Evolutionary conservation across 768 basidiomycete genomes (phyloP).

Genomic region (Xanthoconium stramineum): DNA sequence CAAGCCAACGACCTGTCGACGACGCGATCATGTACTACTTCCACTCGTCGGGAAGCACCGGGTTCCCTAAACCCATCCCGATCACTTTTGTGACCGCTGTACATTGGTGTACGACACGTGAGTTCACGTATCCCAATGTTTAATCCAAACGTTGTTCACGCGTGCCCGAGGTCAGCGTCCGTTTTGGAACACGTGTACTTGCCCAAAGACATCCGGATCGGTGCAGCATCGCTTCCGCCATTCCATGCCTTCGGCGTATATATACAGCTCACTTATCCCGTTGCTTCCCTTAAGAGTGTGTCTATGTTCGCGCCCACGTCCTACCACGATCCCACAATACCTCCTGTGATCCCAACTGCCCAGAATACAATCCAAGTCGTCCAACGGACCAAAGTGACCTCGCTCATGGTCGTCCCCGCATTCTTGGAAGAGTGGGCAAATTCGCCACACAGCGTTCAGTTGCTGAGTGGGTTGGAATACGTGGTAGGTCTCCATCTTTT

Average conservation of each 20-base stretch:
- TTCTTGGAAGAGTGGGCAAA: constrained; percentile 26
- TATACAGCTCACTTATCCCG: constrained; percentile 15
- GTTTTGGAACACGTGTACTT: constrained; percentile 6
- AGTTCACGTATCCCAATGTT: not conserved
- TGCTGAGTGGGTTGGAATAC: constrained; percentile 13
- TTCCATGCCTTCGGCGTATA: constrained; percentile 21
- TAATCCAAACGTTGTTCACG: not conserved
- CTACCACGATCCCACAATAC: constrained; percentile 2
- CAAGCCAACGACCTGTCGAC: not conserved
- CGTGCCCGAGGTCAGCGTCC: constrained; percentile 2
- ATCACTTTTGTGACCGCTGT: constrained; percentile 29
- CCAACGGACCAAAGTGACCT: constrained; percentile 8
- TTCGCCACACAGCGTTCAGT: constrained; percentile 15
- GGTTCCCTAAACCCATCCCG: constrained; percentile 43
- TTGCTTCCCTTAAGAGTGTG: constrained; percentile 11
- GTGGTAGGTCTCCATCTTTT: constrained; percentile 15
- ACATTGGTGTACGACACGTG: constrained; percentile 38
- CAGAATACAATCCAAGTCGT: constrained; percentile 22
- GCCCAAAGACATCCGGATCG: not conserved
- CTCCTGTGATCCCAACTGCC: constrained; percentile 20
- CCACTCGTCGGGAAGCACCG: constrained; percentile 51
- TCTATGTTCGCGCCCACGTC: constrained; percentile 21
- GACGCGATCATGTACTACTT: constrained; percentile 34
- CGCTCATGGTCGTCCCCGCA: constrained; percentile 19
- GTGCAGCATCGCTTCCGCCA: constrained; percentile 17